phyloP scores from a whole-genome alignment of 495 filamentous ascomycete genomes.

The Tuber indicum region DNA sequence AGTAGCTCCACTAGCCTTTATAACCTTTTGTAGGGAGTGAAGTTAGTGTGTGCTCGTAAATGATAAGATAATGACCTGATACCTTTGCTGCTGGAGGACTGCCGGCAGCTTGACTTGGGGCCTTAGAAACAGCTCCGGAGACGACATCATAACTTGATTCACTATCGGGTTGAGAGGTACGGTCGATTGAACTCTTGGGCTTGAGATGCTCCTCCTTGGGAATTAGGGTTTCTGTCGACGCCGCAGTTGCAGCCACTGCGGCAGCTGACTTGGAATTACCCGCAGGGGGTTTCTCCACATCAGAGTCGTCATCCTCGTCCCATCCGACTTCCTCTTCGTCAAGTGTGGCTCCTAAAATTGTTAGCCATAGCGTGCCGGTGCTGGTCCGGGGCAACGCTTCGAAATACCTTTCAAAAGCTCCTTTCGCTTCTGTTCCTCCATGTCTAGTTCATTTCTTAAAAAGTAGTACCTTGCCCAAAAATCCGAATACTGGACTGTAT shows the following conservation, averaged over 20 bases:
- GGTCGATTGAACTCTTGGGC: conserved; percentile 33
- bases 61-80: background rate
- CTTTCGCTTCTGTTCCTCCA: conserved; percentile 82
- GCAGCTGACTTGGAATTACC: conserved; percentile 4
- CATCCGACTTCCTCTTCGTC: conserved; percentile 41
- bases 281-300: conserved; percentile 15
- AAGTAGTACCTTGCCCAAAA: conserved; percentile 99
- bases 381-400: conserved; percentile 5
- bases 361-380: conserved; percentile 8
- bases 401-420: conserved; percentile 83
- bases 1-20: conserved; percentile 1
- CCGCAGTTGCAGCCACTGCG: conserved; percentile 8
- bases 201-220: conserved; percentile 28
- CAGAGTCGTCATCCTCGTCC: conserved; percentile 40
- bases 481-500: conserved; percentile 72
- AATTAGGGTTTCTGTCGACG: conserved; percentile 35
- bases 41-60: background rate
- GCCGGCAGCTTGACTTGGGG: conserved; percentile 30
- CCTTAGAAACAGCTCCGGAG: conserved; percentile 36
- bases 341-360: conserved; percentile 15
- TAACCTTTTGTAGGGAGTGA: conserved; percentile 3
- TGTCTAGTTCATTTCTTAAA: conserved; percentile 85
- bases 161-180: conserved; percentile 38
- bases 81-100: conserved; percentile 34
- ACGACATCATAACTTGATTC: conserved; percentile 42